phyloP scores from a whole-genome alignment of 495 filamentous ascomycete species.

The Cenococcum geophilum region DNA sequence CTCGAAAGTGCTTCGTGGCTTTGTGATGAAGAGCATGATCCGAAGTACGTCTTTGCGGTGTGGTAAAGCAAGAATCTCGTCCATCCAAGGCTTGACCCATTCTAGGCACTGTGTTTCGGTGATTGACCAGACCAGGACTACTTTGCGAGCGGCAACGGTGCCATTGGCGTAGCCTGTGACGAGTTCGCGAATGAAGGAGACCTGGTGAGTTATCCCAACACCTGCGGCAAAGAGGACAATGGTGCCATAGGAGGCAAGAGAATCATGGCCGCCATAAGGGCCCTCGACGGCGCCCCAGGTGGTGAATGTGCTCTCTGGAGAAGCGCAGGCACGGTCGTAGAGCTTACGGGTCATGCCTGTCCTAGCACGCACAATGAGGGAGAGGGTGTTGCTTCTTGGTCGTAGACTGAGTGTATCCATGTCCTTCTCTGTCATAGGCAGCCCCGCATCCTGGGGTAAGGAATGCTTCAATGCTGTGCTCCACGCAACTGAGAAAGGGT shows the following conservation, averaged over 20 bases:
- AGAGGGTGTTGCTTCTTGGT: slow-evolving; percentile 42
- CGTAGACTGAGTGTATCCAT: slow-evolving; percentile 38
- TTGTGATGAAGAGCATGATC: slow-evolving; percentile 84
- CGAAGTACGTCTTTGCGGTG: slow-evolving; percentile 72
- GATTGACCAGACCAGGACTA: slow-evolving; percentile 87
- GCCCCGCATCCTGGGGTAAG: slow-evolving; percentile 12
- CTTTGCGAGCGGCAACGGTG: slow-evolving; percentile 46
- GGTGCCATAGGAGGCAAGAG: slow-evolving; percentile 49
- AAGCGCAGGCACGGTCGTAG: slow-evolving; percentile 42
- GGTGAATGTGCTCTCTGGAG: slow-evolving; percentile 40
- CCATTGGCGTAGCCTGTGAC: slow-evolving; percentile 40
- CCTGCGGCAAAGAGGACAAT: slow-evolving; percentile 52
- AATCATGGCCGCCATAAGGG: slow-evolving; percentile 51
- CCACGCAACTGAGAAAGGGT: slow-evolving; percentile 57
- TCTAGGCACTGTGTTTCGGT: slow-evolving; percentile 75
- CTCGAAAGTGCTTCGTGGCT: slow-evolving; percentile 70
- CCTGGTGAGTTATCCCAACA: slow-evolving; percentile 56
- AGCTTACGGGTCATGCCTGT: slow-evolving; percentile 51
- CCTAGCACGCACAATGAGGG: slow-evolving; percentile 49
- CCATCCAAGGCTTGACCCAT: slow-evolving; percentile 96
- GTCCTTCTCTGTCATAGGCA: slow-evolving; percentile 32
- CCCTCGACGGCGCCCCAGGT: slow-evolving; percentile 50
- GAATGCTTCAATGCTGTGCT: slow-evolving; percentile 25
- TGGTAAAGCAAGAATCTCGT: slow-evolving; percentile 79
- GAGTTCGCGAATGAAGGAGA: slow-evolving; percentile 50